These are phyloP conservation scores for Ramalina intermedia DNA, from an alignment of 495 filamentous ascomycete genomes.

Conservation along the genomic window DNA sequence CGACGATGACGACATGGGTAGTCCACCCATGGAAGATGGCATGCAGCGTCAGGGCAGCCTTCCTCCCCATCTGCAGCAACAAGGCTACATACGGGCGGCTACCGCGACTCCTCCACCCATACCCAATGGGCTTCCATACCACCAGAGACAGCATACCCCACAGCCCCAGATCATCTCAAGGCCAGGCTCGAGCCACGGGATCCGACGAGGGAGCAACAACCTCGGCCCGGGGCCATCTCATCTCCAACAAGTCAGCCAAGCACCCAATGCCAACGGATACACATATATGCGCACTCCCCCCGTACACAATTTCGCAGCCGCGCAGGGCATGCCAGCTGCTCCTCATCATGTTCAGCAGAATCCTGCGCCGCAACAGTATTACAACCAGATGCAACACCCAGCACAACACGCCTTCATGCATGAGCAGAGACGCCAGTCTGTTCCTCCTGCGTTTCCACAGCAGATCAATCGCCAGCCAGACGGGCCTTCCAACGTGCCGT, in stretches of 20 bases:
- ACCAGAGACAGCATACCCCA: conserved; percentile 62
- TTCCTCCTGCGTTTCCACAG: conserved; percentile 38
- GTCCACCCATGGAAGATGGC: conserved; percentile 47
- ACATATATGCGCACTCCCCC: conserved; percentile 74
- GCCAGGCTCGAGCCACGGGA: conserved; percentile 68
- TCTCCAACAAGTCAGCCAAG: conserved; percentile 28
- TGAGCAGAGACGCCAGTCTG: conserved; percentile 49
- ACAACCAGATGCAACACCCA: conserved; percentile 23
- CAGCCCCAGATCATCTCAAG: conserved; percentile 63
- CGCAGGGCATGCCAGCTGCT: conserved; percentile 14
- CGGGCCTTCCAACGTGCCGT: conserved; percentile 16
- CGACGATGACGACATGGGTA: conserved; percentile 65
- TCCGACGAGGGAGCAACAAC: conserved; percentile 60
- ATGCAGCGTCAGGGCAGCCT: conserved; percentile 42
- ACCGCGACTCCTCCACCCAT: conserved; percentile 87
- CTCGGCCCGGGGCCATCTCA: conserved; percentile 51
- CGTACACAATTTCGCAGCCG: conserved; percentile 64
- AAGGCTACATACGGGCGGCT: conserved; percentile 66
- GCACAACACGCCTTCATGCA: conserved; percentile 44
- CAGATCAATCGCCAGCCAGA: conserved; percentile 27
- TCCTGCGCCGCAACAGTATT: conserved; percentile 27
- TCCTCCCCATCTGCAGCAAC: conserved; percentile 60
- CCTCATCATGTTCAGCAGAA: conserved; percentile 27
- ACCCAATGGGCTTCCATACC: conserved; percentile 58
- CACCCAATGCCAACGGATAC: conserved; percentile 45